Conservation (phyloP, 176 grass and related monocot genomes). For the Microstegium vimineum region DNA sequence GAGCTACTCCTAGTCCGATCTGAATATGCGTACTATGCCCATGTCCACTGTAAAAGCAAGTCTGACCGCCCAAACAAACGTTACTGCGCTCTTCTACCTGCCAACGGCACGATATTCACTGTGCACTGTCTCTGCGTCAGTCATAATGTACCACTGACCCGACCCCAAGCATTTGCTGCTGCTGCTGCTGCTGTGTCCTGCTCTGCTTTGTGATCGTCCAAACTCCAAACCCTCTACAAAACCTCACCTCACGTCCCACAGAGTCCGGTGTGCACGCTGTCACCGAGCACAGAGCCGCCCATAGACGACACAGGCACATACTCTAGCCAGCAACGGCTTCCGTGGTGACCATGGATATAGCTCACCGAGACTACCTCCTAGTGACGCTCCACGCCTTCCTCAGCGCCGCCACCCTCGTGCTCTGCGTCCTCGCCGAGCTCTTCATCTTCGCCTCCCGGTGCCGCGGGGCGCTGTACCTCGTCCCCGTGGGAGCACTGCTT, state of each 20-base stretch:
- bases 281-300: neutral
- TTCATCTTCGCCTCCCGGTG: constrained; percentile 13
- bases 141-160: neutral
- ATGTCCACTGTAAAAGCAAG: neutral
- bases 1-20: no score
- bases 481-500: constrained; percentile 34
- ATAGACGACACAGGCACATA: neutral
- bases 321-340: neutral
- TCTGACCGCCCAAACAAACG: neutral
- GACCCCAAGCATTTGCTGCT: neutral
- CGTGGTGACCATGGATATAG: neutral
- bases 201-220: neutral
- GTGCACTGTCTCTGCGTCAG: neutral
- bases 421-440: constrained; percentile 40
- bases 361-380: constrained; percentile 6
- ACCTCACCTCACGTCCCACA: neutral
- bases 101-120: neutral
- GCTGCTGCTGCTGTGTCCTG: neutral
- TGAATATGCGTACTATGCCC: no score
- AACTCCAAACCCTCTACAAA: neutral
- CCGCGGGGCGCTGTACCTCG: constrained; percentile 5
- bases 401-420: neutral
- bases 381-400: constrained; percentile 2
- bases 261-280: neutral
- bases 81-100: neutral